Evolutionary conservation across 2,329 filamentous ascomycete genomes (phyloP).

Genomic region (Gliomastix tumulicola): DNA sequence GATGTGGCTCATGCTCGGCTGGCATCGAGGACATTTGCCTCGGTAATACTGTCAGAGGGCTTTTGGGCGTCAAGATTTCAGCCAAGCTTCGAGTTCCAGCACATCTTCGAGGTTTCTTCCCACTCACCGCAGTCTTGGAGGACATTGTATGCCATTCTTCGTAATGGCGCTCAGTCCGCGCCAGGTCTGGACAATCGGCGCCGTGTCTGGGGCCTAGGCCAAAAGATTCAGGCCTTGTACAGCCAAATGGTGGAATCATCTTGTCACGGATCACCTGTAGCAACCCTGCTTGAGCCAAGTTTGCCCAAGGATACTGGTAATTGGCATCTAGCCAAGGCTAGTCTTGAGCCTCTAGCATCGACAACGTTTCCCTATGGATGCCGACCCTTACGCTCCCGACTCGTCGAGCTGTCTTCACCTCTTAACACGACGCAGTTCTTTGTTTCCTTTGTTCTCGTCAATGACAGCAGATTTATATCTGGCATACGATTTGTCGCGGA

Average conservation of each 20-base stretch:
- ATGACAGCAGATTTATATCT: background rate
- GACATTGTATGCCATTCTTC: background rate
- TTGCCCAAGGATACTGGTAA: too few species aligned
- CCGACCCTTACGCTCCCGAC: background rate
- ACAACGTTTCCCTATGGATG: background rate
- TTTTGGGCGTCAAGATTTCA: background rate
- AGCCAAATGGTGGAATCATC: background rate
- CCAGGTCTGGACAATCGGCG: background rate
- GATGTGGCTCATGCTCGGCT: background rate
- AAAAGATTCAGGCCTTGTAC: background rate
- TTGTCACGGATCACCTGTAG: background rate
- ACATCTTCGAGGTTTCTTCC: background rate
- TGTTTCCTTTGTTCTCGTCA: background rate
- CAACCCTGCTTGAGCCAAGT: background rate
- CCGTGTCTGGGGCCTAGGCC: background rate
- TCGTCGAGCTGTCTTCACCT: background rate
- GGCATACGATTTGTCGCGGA: background rate
- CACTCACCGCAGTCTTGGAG: background rate
- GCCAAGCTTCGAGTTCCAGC: background rate
- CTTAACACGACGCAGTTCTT: background rate
- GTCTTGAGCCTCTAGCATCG: background rate
- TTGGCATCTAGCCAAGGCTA: too few species aligned
- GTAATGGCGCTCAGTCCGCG: background rate
- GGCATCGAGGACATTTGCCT: background rate
- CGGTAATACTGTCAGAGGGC: background rate